phyloP scores from a whole-genome alignment of 1,284 basidiomycete genomes.

The Sporisorium graminicola region DNA sequence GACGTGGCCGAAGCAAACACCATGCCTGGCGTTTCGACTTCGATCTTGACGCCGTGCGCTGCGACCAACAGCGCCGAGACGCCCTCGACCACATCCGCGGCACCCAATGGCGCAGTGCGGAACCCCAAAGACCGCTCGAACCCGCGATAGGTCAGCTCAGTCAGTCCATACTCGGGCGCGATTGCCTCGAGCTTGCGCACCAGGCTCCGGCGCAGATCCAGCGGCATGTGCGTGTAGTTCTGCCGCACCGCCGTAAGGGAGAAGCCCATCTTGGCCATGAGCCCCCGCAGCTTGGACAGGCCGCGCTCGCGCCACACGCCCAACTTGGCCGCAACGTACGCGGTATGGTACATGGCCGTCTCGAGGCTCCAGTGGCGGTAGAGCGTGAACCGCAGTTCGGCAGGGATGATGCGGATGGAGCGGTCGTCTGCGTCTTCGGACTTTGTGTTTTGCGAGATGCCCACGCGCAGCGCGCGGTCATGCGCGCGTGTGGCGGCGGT shows the following conservation, averaged over 20 bases:
- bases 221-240: constrained; percentile 93
- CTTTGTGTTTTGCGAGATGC: constrained; percentile 29
- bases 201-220: constrained; percentile 87
- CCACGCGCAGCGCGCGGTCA: constrained; percentile 11
- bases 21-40: constrained; percentile 75
- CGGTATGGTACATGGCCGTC: constrained; percentile 96
- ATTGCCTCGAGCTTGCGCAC: constrained; percentile 86
- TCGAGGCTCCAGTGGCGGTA: constrained; percentile 98
- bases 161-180: constrained; percentile 95
- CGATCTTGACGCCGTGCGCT: constrained; percentile 87
- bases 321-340: constrained; percentile 93
- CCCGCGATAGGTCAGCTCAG: constrained; percentile 91
- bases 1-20: constrained; percentile 33
- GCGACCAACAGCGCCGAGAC: constrained; percentile 88
- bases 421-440: constrained; percentile 61
- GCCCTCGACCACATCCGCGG: constrained; percentile 93
- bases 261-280: constrained; percentile 99
- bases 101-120: constrained; percentile 84
- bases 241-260: constrained; percentile 94
- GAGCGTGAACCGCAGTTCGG: constrained; percentile 80
- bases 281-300: constrained; percentile 85
- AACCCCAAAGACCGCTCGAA: constrained; percentile 93
- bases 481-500: background rate
- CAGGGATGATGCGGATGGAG: constrained; percentile 54
- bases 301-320: constrained; percentile 97